Base-by-base conservation (phyloP, 768 basidiomycete genomes). In the Roridomyces roridus region DNA sequence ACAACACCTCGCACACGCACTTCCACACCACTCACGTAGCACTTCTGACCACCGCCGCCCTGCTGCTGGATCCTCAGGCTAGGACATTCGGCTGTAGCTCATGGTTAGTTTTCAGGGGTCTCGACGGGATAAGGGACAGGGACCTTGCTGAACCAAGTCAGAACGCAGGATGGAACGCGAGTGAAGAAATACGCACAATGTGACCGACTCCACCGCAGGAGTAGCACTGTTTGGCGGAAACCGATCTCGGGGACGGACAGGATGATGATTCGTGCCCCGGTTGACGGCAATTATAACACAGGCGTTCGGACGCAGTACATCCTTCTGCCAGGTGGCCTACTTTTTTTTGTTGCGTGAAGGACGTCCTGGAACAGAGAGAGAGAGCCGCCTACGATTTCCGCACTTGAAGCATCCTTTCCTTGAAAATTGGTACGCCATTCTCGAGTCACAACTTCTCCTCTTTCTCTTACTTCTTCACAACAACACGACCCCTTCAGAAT, bases 301-400 rank as follows among this genome's bases (percentile, higher is more conserved):
- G 84, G 66, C 92, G 86, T 71, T 91, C 86, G 67, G 91, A 90
- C 61, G 91, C 92, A 42, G 92, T 83, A 71, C 94, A 96, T 67
- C 89, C 91, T 80, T 94, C 92, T 67, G 94, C 94, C 67, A 96
- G 91, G 72, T 96, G 94, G 44, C 94, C 94, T 70, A 95, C 94
- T 95, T 65, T 12, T 52, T 31, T 24, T 36, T 55, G 46, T 34
- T 59, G 57, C 62, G 48, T 63, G 25, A 39, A 61, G 56, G 43
- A 43, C 46, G 45, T 63, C 55, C 52, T 46, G 50, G 39, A 48
- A 29, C 41, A 34, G 55, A n/a, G 41, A 51, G 55, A 37, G 62
- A 51, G 46, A 40, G 55, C 35, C 34, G 47, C 61, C 76, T 72
- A 92, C 93, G 81, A 74, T 94, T 94, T 71, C 94, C 94, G 71